Evolutionary conservation across 768 basidiomycete genomes (phyloP).

Genomic region (Suillus americanus): DNA sequence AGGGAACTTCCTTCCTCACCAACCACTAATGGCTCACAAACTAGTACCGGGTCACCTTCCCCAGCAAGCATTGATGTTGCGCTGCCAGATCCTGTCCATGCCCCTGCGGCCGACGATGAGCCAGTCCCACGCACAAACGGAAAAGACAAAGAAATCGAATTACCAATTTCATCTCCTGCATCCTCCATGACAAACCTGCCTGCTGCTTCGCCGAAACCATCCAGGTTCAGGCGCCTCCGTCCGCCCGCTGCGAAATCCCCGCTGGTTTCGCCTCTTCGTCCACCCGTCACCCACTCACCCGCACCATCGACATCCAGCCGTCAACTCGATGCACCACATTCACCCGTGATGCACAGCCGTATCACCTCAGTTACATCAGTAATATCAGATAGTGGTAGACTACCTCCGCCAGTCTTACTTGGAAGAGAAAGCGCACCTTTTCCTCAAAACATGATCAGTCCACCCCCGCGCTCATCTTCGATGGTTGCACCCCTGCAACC

Average conservation of each 20-base stretch:
- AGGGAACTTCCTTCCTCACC: conserved; percentile 13
- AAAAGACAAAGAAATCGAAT: conserved; percentile 9
- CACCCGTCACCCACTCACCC: conserved; percentile 21
- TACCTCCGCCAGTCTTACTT: not conserved
- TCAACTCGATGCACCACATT: conserved; percentile 29
- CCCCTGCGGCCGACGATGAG: not conserved
- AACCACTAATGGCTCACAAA: conserved; percentile 5
- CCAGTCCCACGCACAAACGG: conserved; percentile 10
- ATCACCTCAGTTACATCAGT: conserved; percentile 32
- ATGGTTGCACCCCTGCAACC: conserved; percentile 14
- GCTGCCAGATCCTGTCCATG: not conserved
- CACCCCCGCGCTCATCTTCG: conserved; percentile 11
- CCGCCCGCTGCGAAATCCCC: conserved; percentile 21
- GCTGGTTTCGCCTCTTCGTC: conserved; percentile 34
- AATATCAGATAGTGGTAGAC: not conserved
- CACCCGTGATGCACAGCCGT: conserved; percentile 27
- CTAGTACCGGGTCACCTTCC: conserved; percentile 1
- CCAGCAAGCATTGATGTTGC: conserved; percentile 1
- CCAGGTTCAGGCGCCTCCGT: conserved; percentile 52
- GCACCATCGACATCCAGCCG: conserved; percentile 21
- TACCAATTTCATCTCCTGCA: conserved; percentile 4
- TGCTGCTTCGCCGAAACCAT: conserved; percentile 22
- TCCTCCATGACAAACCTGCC: conserved; percentile 12
- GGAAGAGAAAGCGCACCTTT: not conserved
- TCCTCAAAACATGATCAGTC: conserved; percentile 8